Conservation (phyloP, 148 eudicot genomes). For the Cornus suecica region DNA sequence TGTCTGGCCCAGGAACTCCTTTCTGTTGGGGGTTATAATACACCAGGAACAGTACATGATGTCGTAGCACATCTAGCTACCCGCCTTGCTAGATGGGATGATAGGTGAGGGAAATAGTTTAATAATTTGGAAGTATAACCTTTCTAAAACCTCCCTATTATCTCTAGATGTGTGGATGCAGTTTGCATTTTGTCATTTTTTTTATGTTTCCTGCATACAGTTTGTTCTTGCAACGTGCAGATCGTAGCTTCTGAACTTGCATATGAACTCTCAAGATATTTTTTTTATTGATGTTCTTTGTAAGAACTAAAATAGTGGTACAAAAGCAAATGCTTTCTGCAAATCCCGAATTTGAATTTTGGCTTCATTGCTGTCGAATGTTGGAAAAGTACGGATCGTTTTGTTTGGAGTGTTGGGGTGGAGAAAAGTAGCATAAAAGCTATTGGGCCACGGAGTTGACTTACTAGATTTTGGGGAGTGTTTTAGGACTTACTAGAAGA, state of each 20-base stretch:
- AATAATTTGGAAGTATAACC: neutral
- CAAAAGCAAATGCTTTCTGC: too few relatives aligned
- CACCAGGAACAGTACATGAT: constrained; percentile 70
- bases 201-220: neutral
- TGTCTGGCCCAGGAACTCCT: constrained; percentile 59
- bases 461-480: too few relatives aligned
- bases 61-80: constrained; percentile 71
- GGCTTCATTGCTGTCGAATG: too few relatives aligned
- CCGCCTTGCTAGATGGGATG: constrained; percentile 96
- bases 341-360: too few relatives aligned
- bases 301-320: too few relatives aligned
- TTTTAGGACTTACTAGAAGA: too few relatives aligned
- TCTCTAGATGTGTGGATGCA: neutral
- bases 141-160: neutral
- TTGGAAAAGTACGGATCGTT: too few relatives aligned
- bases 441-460: too few relatives aligned
- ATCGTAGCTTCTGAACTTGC: neutral
- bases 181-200: neutral
- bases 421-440: too few relatives aligned
- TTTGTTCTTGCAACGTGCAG: neutral
- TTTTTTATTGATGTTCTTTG: too few relatives aligned
- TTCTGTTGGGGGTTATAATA: constrained; percentile 70
- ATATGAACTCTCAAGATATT: too few relatives aligned
- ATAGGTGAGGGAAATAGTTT: constrained; percentile 47
- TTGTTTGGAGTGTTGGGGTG: too few relatives aligned